Evolutionary conservation across 495 filamentous ascomycete species (phyloP).

Genomic region (Penicillium dipodomyicola): DNA sequence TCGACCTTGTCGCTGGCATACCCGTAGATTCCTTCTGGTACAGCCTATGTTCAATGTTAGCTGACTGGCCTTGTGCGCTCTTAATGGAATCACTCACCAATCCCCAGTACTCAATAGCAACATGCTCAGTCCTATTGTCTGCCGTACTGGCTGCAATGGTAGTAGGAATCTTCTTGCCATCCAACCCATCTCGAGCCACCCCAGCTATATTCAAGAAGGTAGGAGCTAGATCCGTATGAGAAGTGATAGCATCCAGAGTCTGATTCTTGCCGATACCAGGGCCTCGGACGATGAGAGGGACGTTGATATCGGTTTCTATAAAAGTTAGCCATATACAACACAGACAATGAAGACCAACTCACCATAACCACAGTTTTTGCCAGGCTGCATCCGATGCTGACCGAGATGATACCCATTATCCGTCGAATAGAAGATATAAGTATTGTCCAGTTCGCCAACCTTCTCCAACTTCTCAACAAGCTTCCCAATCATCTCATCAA

Average conservation of each 20-base stretch:
- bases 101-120: conserved; percentile 63
- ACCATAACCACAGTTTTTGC: conserved; percentile 66
- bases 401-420: conserved; percentile 71
- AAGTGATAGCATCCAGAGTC: conserved; percentile 53
- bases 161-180: conserved; percentile 53
- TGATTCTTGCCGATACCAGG: conserved; percentile 50
- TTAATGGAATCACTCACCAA: conserved; percentile 22
- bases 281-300: conserved; percentile 60
- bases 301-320: conserved; percentile 63
- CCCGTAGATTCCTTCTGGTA: conserved; percentile 49
- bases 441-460: conserved; percentile 58
- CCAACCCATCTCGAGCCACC: conserved; percentile 43
- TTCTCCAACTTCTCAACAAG: conserved; percentile 50
- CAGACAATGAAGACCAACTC: conserved; percentile 50
- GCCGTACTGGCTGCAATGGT: conserved; percentile 26
- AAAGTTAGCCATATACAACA: background rate
- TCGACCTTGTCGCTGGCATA: conserved; percentile 24
- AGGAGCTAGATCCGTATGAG: conserved; percentile 65
- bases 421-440: conserved; percentile 63
- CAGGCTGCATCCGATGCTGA: conserved; percentile 65
- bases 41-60: conserved; percentile 25
- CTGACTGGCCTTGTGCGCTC: background rate
- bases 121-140: conserved; percentile 52
- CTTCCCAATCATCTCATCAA: conserved; percentile 65
- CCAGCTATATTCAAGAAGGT: conserved; percentile 55